Conservation (phyloP, 352 stramenopile species). For the Phytophthora quininea region DNA sequence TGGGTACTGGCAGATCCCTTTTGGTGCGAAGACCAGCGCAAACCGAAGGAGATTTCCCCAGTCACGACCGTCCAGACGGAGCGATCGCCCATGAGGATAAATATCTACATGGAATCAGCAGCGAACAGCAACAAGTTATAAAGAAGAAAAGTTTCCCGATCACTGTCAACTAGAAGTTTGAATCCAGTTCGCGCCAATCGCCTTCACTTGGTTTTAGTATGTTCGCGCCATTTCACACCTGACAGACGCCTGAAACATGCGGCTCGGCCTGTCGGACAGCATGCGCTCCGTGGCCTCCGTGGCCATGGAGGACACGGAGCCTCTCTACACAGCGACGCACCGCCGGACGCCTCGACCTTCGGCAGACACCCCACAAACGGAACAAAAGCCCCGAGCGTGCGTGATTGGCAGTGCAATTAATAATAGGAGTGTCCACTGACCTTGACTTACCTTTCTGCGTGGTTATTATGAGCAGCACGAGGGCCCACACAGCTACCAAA, state of each 20-base stretch:
- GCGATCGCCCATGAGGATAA: conserved; percentile 51
- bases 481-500: background rate
- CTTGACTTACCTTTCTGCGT: background rate
- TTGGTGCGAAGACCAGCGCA: conserved; percentile 48
- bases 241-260: conserved; percentile 20
- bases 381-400: conserved; percentile 4
- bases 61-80: conserved; percentile 49
- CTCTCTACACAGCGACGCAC: conserved; percentile 16
- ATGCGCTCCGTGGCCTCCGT: conserved; percentile 46
- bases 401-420: background rate
- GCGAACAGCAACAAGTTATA: conserved; percentile 17
- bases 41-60: conserved; percentile 42
- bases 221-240: background rate
- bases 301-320: conserved; percentile 26
- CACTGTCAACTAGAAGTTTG: background rate
- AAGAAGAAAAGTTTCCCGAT: background rate
- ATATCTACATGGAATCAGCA: conserved; percentile 59
- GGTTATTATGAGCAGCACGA: conserved; percentile 1
- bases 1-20: conserved; percentile 72
- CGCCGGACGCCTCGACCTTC: conserved; percentile 4
- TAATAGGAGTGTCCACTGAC: background rate
- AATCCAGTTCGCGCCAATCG: conserved; percentile 28
- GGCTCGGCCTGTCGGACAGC: conserved; percentile 47
- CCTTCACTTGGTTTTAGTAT: background rate
- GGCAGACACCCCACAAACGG: conserved; percentile 5